Conservation (phyloP, 352 stramenopile genomes). For the Phytopythium sindhum region DNA sequence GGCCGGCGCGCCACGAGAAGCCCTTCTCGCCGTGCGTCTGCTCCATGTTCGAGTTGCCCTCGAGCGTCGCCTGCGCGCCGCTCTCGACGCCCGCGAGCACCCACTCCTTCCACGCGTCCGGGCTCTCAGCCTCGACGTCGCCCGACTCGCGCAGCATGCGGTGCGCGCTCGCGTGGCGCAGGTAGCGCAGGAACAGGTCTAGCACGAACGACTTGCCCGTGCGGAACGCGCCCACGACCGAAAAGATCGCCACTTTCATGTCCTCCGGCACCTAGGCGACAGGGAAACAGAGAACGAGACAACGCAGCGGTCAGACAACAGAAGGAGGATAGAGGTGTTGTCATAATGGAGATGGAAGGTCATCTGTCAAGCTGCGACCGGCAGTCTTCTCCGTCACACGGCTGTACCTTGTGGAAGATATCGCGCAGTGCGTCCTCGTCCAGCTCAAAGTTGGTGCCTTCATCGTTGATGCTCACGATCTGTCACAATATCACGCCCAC, state of each 20-base stretch:
- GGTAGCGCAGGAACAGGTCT: conserved; percentile 96
- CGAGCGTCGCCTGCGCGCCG: conserved; percentile 54
- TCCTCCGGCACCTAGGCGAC: conserved; percentile 61
- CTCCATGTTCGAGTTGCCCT: conserved; percentile 84
- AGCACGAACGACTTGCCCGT: conserved; percentile 99
- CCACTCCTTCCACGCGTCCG: conserved; percentile 65
- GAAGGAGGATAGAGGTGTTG: no score
- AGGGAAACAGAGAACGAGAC: background rate
- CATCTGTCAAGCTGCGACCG: background rate
- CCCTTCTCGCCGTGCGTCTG: conserved; percentile 76
- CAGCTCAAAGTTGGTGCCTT: conserved; percentile 84
- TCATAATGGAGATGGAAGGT: background rate
- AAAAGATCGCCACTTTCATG: conserved; percentile 98
- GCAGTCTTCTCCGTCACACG: background rate
- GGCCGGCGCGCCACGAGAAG: conserved; percentile 96
- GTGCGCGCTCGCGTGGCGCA: conserved; percentile 74
- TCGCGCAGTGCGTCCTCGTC: conserved; percentile 62
- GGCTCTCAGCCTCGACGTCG: conserved; percentile 39
- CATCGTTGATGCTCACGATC: conserved; percentile 87
- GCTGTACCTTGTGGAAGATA: conserved; percentile 68
- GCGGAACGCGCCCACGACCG: conserved; percentile 97
- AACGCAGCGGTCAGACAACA: background rate
- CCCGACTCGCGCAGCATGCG: conserved; percentile 42
- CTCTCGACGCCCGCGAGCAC: conserved; percentile 53
- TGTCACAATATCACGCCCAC: conserved; percentile 14